phyloP scores from a whole-genome alignment of 352 stramenopile genomes.

The Pythium aphanidermatum region DNA sequence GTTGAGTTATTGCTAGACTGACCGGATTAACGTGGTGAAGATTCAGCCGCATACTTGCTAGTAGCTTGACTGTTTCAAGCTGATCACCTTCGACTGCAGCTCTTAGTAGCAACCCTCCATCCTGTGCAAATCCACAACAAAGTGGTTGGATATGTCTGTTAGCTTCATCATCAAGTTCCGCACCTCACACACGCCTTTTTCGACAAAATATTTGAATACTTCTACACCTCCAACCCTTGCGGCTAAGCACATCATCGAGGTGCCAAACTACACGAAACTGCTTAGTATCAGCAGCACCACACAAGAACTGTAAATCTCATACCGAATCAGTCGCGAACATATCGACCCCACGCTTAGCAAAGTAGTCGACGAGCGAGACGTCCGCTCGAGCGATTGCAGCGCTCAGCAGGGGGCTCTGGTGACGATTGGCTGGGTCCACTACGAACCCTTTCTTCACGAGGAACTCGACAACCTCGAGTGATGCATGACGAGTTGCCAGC shows the following conservation, averaged over 20 bases:
- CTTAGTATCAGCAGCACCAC: background rate
- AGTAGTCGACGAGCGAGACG: conserved; percentile 1
- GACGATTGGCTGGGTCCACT: conserved; percentile 2
- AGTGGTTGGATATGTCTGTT: no score
- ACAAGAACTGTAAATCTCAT: background rate
- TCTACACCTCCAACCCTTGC: background rate
- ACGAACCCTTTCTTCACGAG: background rate
- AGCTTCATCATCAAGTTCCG: no score
- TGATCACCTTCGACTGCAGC: no score
- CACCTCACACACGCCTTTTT: conserved; percentile 9
- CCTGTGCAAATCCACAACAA: no score
- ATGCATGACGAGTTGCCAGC: conserved; percentile 4
- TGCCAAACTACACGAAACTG: conserved; percentile 2
- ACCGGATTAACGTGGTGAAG: no score
- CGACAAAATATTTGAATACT: conserved; percentile 10
- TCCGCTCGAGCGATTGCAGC: conserved; percentile 1
- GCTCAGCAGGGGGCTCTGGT: conserved; percentile 3
- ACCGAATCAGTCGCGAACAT: conserved; percentile 3
- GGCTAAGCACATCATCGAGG: conserved; percentile 11
- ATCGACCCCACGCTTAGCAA: background rate
- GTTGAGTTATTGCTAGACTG: no score
- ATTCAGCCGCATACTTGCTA: no score
- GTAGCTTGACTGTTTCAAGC: no score
- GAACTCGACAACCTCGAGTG: conserved; percentile 1
- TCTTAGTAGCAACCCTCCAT: no score